A percentile compares a stretch with the other conserved stretches of the same genome.
Evolutionary conservation across 805 yeast species (phyloP).

Genomic region (Teunomyces aglyptinius): DNA sequence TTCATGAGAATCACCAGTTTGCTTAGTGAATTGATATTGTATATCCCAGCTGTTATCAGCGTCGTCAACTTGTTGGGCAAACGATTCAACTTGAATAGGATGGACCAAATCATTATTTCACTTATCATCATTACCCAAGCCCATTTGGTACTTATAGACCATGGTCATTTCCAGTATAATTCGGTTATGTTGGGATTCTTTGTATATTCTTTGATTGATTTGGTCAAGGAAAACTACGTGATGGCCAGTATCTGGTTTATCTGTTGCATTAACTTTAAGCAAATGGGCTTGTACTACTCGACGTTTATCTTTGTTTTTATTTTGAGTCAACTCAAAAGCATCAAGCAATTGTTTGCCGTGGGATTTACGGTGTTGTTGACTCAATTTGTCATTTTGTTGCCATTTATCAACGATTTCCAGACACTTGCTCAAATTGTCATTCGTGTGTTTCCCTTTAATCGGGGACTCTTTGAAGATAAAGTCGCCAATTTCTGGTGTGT

Average conservation of each 20-base stretch:
- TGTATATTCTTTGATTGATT: slow-evolving; percentile 61
- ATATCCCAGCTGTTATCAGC: slow-evolving; percentile 76
- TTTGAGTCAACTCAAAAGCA: slow-evolving; percentile 47
- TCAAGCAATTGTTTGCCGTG: slow-evolving; percentile 59
- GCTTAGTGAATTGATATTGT: slow-evolving; percentile 68
- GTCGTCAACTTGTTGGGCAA: slow-evolving; percentile 72
- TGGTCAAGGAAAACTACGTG: slow-evolving; percentile 61
- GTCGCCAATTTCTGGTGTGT: slow-evolving; percentile 98
- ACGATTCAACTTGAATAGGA: slow-evolving; percentile 51
- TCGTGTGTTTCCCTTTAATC: slow-evolving; percentile 85
- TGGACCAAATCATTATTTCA: slow-evolving; percentile 74
- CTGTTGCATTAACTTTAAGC: slow-evolving; percentile 79
- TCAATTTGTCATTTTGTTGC: slow-evolving; percentile 51
- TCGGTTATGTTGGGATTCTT: slow-evolving; percentile 91
- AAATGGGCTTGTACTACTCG: slow-evolving; percentile 92
- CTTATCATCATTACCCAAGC: slow-evolving; percentile 86
- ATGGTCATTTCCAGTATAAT: slow-evolving; percentile 96
- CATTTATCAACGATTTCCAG: slow-evolving; percentile 42
- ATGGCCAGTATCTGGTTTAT: slow-evolving; percentile 78
- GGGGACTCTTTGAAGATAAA: slow-evolving; percentile 96
- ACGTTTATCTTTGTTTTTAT: slow-evolving; percentile 84
- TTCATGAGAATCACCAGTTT: slow-evolving; percentile 84
- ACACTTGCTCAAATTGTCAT: slow-evolving; percentile 50
- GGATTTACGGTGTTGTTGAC: slow-evolving; percentile 63
- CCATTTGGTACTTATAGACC: slow-evolving; percentile 78